Evolutionary conservation across 345 rosid species (phyloP).

Genomic region (Mallotus nudiflorus): DNA sequence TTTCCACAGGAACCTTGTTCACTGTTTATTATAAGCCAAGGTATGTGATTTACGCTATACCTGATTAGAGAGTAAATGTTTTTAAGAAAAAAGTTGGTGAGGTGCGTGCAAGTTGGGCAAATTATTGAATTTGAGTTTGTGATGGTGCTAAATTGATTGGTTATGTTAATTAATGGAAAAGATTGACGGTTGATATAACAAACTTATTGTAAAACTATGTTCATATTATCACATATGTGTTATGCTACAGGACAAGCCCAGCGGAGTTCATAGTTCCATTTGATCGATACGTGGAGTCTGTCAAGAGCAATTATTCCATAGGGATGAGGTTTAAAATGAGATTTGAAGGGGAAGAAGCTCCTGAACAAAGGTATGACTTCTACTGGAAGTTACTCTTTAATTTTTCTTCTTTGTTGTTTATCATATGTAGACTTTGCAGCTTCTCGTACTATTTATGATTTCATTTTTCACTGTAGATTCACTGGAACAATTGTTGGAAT

Average conservation of each 20-base stretch:
- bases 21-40: slow-evolving; percentile 64
- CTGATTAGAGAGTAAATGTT: neutral
- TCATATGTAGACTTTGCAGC: neutral
- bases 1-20: slow-evolving; percentile 50
- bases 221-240: neutral
- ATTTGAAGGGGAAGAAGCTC: slow-evolving; percentile 60
- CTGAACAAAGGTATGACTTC: slow-evolving; percentile 49
- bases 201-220: too few relatives aligned
- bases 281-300: slow-evolving; percentile 47
- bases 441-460: neutral
- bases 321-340: slow-evolving; percentile 66
- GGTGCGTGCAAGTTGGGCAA: neutral
- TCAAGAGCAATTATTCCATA: slow-evolving; percentile 39
- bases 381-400: neutral
- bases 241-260: slow-evolving; percentile 49
- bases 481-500: slow-evolving; percentile 56
- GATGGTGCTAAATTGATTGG: too few relatives aligned
- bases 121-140: neutral
- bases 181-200: too few relatives aligned
- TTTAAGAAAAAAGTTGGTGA: too few relatives aligned
- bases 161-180: too few relatives aligned
- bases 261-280: slow-evolving; percentile 50
- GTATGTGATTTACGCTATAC: slow-evolving; percentile 17
- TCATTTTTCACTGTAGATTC: slow-evolving; percentile 30
- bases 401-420: neutral